Evolutionary conservation across 129 eudicot genomes (phyloP).

Genomic region (Calendula officinalis): DNA sequence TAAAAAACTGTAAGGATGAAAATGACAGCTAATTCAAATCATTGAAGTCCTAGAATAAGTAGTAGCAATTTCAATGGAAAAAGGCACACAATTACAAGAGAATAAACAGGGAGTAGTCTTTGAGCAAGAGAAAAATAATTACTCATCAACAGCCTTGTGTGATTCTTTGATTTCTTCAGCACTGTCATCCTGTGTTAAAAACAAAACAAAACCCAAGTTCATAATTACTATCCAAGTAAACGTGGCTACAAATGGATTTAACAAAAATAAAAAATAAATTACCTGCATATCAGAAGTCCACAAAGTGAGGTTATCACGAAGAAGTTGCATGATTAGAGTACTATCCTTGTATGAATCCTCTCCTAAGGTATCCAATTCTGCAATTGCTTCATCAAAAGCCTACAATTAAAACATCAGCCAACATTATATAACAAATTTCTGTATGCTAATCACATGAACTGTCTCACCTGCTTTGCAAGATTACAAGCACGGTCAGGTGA

Average conservation of each 20-base stretch:
- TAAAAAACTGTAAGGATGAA: background rate
- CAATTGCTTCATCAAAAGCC: conserved; percentile 47
- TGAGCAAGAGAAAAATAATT: conserved; percentile 18
- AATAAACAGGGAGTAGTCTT: conserved; percentile 19
- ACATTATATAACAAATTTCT: background rate
- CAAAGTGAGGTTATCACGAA: conserved; percentile 37
- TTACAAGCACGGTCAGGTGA: conserved; percentile 85
- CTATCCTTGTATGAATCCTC: conserved; percentile 43
- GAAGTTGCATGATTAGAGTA: conserved; percentile 41
- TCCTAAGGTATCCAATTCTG: conserved; percentile 39
- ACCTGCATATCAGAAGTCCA: conserved; percentile 44
- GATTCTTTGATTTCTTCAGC: conserved; percentile 76
- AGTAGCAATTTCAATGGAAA: conserved; percentile 31
- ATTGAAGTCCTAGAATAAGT: conserved; percentile 31
- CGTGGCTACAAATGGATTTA: background rate
- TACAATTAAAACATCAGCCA: background rate
- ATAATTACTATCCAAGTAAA: background rate
- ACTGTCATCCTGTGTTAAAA: conserved; percentile 55
- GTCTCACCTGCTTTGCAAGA: conserved; percentile 81
- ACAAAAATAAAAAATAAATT: background rate
- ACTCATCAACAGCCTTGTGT: conserved; percentile 54
- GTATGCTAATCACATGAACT: too few relatives aligned
- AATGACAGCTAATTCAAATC: conserved; percentile 14
- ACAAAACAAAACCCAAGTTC: background rate
- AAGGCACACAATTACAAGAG: conserved; percentile 26